Conservation (phyloP, 176 grass and related monocot genomes). For the Elaeis guineensis region DNA sequence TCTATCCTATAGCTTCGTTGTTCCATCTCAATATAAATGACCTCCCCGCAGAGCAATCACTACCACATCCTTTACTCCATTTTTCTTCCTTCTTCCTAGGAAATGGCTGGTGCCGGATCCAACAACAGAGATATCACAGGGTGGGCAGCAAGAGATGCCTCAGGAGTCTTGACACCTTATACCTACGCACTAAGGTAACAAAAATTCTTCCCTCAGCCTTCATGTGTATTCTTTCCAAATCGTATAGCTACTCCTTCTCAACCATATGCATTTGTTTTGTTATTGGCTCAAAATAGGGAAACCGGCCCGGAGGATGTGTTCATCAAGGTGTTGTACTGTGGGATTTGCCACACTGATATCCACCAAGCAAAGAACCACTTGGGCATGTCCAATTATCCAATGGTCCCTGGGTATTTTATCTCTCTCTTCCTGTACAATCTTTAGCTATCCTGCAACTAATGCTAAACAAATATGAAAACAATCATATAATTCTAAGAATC, state of each 20-base stretch:
- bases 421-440: too few relatives aligned
- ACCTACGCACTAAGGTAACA: slow-evolving; percentile 65
- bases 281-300: slow-evolving; percentile 32
- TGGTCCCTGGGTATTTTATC: slow-evolving; percentile 74
- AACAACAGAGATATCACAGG: slow-evolving; percentile 35
- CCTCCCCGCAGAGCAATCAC: too few relatives aligned
- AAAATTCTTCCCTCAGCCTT: background rate
- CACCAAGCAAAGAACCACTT: slow-evolving; percentile 92
- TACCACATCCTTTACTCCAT: too few relatives aligned
- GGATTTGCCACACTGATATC: slow-evolving; percentile 89
- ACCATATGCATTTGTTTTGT: background rate
- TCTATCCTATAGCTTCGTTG: too few relatives aligned
- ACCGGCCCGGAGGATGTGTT: slow-evolving; percentile 73
- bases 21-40: too few relatives aligned
- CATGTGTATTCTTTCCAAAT: too few relatives aligned
- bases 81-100: background rate
- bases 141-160: slow-evolving; percentile 73
- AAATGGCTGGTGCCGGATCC: slow-evolving; percentile 59
- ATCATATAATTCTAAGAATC: too few relatives aligned
- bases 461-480: too few relatives aligned
- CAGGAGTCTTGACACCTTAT: slow-evolving; percentile 70
- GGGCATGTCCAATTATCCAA: slow-evolving; percentile 84
- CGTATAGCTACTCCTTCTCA: too few relatives aligned
- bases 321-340: slow-evolving; percentile 80
- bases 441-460: background rate